phyloP scores from a whole-genome alignment of 805 yeast species.

The Pichia cabralensis region DNA sequence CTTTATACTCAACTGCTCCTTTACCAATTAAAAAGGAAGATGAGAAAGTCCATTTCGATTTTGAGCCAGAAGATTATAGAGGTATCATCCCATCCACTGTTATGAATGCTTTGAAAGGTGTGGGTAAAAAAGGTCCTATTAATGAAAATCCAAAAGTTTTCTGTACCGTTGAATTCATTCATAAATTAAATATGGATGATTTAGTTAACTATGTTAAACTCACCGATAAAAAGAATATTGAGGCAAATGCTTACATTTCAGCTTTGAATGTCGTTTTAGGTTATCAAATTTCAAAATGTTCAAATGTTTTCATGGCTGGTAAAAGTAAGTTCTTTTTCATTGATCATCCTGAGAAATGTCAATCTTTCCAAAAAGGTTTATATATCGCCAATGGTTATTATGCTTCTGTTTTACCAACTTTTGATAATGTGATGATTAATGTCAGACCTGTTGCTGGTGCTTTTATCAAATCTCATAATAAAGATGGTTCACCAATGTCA shows the following conservation, averaged over 20 bases:
- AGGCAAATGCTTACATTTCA: slow-evolving; percentile 15
- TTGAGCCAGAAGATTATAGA: slow-evolving; percentile 13
- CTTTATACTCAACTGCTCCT: slow-evolving; percentile 14
- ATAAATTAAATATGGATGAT: slow-evolving; percentile 16
- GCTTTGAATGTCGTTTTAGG: slow-evolving; percentile 18
- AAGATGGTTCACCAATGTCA: slow-evolving; percentile 17
- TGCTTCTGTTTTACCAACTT: slow-evolving; percentile 22
- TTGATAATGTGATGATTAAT: slow-evolving; percentile 19
- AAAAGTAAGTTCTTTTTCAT: slow-evolving; percentile 16
- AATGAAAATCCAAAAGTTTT: slow-evolving; percentile 9
- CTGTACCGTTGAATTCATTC: slow-evolving; percentile 17
- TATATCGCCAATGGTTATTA: slow-evolving; percentile 22
- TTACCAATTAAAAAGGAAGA: slow-evolving; percentile 13
- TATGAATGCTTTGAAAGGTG: slow-evolving; percentile 6
- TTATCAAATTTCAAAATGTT: slow-evolving; percentile 15
- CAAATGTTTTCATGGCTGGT: slow-evolving; percentile 17
- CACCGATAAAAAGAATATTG: slow-evolving; percentile 13
- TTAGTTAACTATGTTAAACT: slow-evolving; percentile 13
- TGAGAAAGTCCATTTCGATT: slow-evolving; percentile 12
- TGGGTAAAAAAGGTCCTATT: slow-evolving; percentile 1
- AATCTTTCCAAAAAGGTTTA: slow-evolving; percentile 19
- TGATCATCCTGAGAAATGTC: slow-evolving; percentile 17
- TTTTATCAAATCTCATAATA: slow-evolving; percentile 19
- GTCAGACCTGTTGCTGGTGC: slow-evolving; percentile 22
- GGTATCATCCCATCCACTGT: slow-evolving; percentile 15